Percentiles rank a stretch among this genome's conserved stretches.
These are phyloP conservation scores for Angomonas ambiguus DNA, from an alignment of 208 protist genomes.

Conservation along the genomic window DNA sequence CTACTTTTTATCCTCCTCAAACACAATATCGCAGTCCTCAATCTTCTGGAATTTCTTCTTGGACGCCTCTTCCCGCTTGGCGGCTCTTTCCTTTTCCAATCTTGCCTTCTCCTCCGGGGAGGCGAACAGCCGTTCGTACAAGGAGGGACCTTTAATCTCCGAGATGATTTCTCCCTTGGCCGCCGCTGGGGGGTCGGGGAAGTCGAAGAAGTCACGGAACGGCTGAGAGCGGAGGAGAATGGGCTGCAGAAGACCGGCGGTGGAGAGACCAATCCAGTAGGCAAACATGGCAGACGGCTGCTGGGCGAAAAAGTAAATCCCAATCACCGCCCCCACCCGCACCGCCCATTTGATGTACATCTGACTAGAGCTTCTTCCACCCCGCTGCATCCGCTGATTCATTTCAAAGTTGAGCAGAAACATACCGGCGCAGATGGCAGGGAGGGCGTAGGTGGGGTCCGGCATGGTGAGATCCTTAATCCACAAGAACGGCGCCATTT, in stretches of 20 bases:
- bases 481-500: constrained; percentile 84
- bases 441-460: constrained; percentile 76
- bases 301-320: constrained; percentile 73
- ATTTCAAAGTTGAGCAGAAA: constrained; percentile 89
- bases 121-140: constrained; percentile 72
- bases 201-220: constrained; percentile 78
- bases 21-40: constrained; percentile 72
- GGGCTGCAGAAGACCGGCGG: constrained; percentile 74
- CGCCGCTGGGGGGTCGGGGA: constrained; percentile 77
- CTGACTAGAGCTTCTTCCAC: constrained; percentile 56
- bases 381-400: constrained; percentile 83
- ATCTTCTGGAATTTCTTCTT: constrained; percentile 64
- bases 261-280: constrained; percentile 88
- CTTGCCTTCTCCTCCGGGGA: constrained; percentile 50
- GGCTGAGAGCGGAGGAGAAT: constrained; percentile 80
- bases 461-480: constrained; percentile 82
- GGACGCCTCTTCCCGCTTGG: constrained; percentile 25
- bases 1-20: constrained; percentile 25
- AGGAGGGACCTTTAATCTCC: constrained; percentile 51
- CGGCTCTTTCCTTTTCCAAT: constrained; percentile 41
- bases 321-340: constrained; percentile 48
- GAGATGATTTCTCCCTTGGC: constrained; percentile 60
- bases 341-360: constrained; percentile 83
- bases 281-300: constrained; percentile 85
- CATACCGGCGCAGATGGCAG: constrained; percentile 72